These are phyloP conservation scores for Phialophora macrospora DNA, from an alignment of 2,329 filamentous ascomycete species.

Conservation along the genomic window DNA sequence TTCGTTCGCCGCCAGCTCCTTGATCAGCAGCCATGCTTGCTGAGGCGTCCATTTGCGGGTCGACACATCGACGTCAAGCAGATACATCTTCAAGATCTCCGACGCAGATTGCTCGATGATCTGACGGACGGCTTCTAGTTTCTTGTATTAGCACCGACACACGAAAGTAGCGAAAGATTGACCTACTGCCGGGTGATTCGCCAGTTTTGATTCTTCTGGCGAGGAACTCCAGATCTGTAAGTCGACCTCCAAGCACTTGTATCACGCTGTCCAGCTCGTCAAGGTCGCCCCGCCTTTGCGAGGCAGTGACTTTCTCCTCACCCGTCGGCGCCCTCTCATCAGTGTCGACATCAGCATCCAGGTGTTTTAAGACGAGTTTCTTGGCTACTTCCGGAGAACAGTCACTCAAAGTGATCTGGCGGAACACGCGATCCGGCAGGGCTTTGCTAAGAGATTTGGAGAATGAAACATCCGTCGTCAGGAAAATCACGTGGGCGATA, in stretches of 20 bases:
- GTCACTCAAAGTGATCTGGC: constrained; percentile 82
- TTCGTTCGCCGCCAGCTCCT: constrained; percentile 69
- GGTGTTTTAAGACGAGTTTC: constrained; percentile 82
- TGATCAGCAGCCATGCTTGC: constrained; percentile 90
- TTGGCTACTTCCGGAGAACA: constrained; percentile 85
- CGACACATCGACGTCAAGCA: constrained; percentile 65
- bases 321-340: constrained; percentile 46
- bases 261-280: constrained; percentile 79
- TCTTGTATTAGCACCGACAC: constrained; percentile 13
- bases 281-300: constrained; percentile 61
- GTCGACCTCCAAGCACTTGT: constrained; percentile 78
- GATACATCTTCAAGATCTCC: constrained; percentile 91
- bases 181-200: constrained; percentile 70
- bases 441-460: constrained; percentile 85
- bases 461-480: constrained; percentile 87
- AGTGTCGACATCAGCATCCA: constrained; percentile 57
- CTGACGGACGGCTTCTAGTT: constrained; percentile 73
- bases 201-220: constrained; percentile 87
- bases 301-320: constrained; percentile 51
- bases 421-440: constrained; percentile 88
- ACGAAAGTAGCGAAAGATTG: not conserved
- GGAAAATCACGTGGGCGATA: constrained; percentile 89
- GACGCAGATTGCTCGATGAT: constrained; percentile 88
- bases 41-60: constrained; percentile 74
- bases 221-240: constrained; percentile 95